These are phyloP conservation scores for Triticum dicoccoides DNA, from an alignment of 176 grass and related monocot species.

Conservation along the genomic window DNA sequence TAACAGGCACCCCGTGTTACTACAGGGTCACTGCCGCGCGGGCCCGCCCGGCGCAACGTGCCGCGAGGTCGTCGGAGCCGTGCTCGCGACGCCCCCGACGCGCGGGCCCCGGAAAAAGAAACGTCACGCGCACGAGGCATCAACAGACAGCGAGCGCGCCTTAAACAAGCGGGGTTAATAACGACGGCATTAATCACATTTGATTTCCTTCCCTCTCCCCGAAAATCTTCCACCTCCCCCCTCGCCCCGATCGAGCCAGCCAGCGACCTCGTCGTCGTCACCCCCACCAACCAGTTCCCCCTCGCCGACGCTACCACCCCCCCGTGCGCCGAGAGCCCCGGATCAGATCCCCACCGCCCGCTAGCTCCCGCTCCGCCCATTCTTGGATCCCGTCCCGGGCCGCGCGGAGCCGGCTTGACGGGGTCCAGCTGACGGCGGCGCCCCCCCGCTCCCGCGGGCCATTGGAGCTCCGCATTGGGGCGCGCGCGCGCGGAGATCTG, in stretches of 20 bases:
- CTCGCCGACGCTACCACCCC: conserved; percentile 22
- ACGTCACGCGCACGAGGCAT: too few relatives aligned
- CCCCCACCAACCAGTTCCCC: conserved; percentile 1
- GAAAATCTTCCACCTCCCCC: background rate
- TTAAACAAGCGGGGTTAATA: too few relatives aligned
- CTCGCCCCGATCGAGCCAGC: background rate
- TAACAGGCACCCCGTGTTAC: too few relatives aligned
- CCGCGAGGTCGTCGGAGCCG: too few relatives aligned
- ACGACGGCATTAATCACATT: too few relatives aligned
- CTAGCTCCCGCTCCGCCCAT: background rate
- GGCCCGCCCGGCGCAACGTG: too few relatives aligned
- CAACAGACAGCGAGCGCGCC: too few relatives aligned
- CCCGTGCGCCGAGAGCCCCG: conserved; percentile 23
- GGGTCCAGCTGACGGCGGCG: background rate
- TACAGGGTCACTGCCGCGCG: too few relatives aligned
- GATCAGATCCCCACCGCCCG: conserved; percentile 22
- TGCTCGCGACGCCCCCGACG: too few relatives aligned
- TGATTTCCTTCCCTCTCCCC: background rate
- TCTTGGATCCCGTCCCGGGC: background rate
- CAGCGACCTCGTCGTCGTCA: conserved; percentile 26
- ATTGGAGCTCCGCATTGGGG: conserved; percentile 37
- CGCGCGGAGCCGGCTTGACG: background rate
- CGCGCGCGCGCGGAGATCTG: conserved; percentile 17
- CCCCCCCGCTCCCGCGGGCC: background rate
- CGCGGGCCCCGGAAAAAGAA: too few relatives aligned